Conservation (phyloP, 306 rosid genomes). For the Lathyrus oleraceus region DNA sequence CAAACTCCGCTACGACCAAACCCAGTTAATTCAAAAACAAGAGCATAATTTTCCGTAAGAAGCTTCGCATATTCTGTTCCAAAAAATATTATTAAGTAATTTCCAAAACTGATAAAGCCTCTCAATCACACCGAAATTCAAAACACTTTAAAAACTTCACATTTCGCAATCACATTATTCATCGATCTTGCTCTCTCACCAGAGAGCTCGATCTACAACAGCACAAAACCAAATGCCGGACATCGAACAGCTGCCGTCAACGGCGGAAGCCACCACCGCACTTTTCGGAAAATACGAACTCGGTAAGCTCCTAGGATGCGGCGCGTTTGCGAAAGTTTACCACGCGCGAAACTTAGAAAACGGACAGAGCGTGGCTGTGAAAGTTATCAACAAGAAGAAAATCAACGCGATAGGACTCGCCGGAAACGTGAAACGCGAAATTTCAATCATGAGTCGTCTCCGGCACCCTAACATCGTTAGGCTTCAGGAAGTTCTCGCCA, state of each 20-base stretch:
- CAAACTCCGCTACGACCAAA: not conserved
- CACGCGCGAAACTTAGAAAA: slow-evolving; percentile 53
- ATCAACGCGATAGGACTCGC: slow-evolving; percentile 32
- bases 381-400: slow-evolving; percentile 69
- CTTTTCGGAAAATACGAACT: slow-evolving; percentile 69
- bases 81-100: not conserved
- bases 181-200: not conserved
- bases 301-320: slow-evolving; percentile 69
- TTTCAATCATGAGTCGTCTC: slow-evolving; percentile 63
- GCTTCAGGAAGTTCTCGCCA: slow-evolving; percentile 69
- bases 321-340: slow-evolving; percentile 80
- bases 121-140: too few species aligned
- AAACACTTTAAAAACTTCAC: not conserved
- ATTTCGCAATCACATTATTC: not conserved
- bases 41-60: not conserved
- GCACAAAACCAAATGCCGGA: slow-evolving; percentile 2
- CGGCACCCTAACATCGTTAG: slow-evolving; percentile 61
- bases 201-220: slow-evolving; percentile 10
- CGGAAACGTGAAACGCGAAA: slow-evolving; percentile 65
- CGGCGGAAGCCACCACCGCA: not conserved
- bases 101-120: not conserved
- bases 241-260: not conserved
- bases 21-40: not conserved
- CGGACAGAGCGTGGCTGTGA: slow-evolving; percentile 64
- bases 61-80: not conserved